Percentiles rank a stretch among this genome's conserved stretches.
phyloP scores from a whole-genome alignment of 495 filamentous ascomycete genomes.

The Cercophora scortea region DNA sequence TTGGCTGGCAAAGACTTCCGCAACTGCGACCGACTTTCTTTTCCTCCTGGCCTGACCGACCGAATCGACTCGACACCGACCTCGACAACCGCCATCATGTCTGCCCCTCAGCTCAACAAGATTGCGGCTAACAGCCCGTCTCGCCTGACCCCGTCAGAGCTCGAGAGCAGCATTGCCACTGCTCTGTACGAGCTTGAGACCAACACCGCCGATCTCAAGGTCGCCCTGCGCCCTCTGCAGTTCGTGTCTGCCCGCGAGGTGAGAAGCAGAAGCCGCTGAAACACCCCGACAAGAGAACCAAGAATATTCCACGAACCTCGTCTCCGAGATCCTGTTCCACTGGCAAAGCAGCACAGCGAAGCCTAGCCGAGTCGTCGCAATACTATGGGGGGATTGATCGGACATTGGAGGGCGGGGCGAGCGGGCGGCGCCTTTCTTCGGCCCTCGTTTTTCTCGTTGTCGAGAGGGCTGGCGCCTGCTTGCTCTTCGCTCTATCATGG shows the following conservation, averaged over 20 bases:
- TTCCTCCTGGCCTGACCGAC: slow-evolving; percentile 4
- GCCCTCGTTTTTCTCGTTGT: slow-evolving; percentile 1
- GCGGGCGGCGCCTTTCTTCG: neutral
- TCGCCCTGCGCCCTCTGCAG: slow-evolving; percentile 86
- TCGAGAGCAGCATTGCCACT: slow-evolving; percentile 87
- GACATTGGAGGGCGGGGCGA: slow-evolving; percentile 17
- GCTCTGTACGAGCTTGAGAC: slow-evolving; percentile 97
- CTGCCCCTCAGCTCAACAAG: slow-evolving; percentile 76
- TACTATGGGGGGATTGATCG: slow-evolving; percentile 25
- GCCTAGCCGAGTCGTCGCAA: slow-evolving; percentile 2
- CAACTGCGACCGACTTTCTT: slow-evolving; percentile 8
- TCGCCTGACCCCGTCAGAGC: slow-evolving; percentile 85
- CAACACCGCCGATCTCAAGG: slow-evolving; percentile 94
- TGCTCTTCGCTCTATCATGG: slow-evolving; percentile 9
- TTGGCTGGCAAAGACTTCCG: slow-evolving; percentile 4
- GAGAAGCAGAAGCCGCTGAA: slow-evolving; percentile 42
- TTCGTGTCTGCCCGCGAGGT: slow-evolving; percentile 98
- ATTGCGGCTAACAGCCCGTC: slow-evolving; percentile 94
- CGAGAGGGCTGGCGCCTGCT: slow-evolving; percentile 5
- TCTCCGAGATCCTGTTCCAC: slow-evolving; percentile 33
- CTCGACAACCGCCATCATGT: slow-evolving; percentile 39
- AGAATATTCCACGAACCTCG: neutral
- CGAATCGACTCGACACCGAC: slow-evolving; percentile 13
- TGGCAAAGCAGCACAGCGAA: slow-evolving; percentile 5
- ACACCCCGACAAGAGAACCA: slow-evolving; percentile 5